These are phyloP conservation scores for Mycena belliarum DNA, from an alignment of 768 basidiomycete species.

Conservation along the genomic window DNA sequence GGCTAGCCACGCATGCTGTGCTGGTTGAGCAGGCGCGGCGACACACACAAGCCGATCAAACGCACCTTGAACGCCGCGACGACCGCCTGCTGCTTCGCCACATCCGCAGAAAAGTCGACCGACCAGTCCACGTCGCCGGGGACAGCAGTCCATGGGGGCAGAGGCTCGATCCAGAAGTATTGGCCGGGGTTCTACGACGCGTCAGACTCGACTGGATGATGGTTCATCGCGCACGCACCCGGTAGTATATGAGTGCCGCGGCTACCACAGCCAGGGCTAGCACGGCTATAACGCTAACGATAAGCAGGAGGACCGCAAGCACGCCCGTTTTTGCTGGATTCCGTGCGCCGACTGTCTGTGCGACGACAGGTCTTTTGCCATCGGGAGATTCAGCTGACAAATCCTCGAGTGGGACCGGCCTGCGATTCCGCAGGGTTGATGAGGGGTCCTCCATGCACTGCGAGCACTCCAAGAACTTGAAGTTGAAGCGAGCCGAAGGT, in stretches of 20 bases:
- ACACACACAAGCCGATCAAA: neutral
- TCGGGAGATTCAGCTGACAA: neutral
- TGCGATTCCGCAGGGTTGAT: conserved; percentile 10
- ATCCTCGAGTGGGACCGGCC: neutral
- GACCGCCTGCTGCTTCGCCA: conserved; percentile 63
- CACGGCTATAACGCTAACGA: neutral
- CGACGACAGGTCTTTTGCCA: conserved; percentile 3
- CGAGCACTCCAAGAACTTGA: too few species aligned
- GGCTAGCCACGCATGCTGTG: conserved; percentile 79
- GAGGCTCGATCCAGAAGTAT: conserved; percentile 6
- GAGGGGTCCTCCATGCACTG: conserved; percentile 7
- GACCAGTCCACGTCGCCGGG: conserved; percentile 9
- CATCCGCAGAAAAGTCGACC: conserved; percentile 49
- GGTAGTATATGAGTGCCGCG: conserved; percentile 9
- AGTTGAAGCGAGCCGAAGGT: too few species aligned
- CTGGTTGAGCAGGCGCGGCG: conserved; percentile 8
- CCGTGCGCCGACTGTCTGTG: conserved; percentile 5
- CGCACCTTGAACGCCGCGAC: conserved; percentile 78
- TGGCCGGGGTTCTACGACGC: conserved; percentile 8
- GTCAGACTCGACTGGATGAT: neutral
- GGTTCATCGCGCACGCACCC: neutral
- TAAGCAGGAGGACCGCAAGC: neutral
- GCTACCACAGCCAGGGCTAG: conserved; percentile 1
- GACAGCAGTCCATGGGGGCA: conserved; percentile 2
- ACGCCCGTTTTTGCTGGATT: neutral